A percentile compares a stretch with the other conserved stretches of the same genome.
phyloP scores from a whole-genome alignment of 139 green algal species.

The Ostreobium quekettii region DNA sequence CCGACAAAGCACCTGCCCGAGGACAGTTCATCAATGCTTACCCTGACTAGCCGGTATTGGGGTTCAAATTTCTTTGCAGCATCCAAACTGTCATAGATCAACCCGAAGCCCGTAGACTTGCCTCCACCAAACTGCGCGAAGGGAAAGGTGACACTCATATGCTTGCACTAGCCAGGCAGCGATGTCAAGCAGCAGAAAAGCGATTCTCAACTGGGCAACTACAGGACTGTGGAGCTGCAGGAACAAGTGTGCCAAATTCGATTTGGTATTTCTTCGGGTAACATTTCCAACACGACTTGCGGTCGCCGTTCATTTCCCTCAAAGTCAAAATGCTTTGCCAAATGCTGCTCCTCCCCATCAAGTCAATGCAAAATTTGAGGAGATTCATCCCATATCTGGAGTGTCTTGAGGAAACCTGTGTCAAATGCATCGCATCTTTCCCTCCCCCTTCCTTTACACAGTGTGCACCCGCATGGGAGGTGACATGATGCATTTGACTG shows the following conservation, averaged over 20 bases:
- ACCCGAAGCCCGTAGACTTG: slow-evolving; percentile 96
- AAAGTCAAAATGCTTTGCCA: too few species aligned
- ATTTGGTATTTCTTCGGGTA: not conserved
- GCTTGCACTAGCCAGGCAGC: not conserved
- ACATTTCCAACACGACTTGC: not conserved
- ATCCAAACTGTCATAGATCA: slow-evolving; percentile 97
- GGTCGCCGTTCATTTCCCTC: not conserved
- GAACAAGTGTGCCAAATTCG: not conserved
- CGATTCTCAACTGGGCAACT: not conserved
- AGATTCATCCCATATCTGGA: too few species aligned
- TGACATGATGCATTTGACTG: not conserved
- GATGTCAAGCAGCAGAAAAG: not conserved
- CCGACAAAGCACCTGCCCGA: too few species aligned
- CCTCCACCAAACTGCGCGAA: slow-evolving; percentile 88
- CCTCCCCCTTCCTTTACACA: not conserved
- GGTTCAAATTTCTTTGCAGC: slow-evolving; percentile 96
- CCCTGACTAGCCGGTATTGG: slow-evolving; percentile 88
- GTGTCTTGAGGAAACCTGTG: not conserved
- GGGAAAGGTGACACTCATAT: not conserved
- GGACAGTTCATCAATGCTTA: too few species aligned
- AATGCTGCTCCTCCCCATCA: too few species aligned
- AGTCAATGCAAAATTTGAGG: too few species aligned
- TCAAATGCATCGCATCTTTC: not conserved
- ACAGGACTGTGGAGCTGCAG: not conserved
- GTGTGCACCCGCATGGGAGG: not conserved